Base-by-base conservation (phyloP, 2,329 filamentous ascomycete species). In the Nigrospora oryzae region DNA sequence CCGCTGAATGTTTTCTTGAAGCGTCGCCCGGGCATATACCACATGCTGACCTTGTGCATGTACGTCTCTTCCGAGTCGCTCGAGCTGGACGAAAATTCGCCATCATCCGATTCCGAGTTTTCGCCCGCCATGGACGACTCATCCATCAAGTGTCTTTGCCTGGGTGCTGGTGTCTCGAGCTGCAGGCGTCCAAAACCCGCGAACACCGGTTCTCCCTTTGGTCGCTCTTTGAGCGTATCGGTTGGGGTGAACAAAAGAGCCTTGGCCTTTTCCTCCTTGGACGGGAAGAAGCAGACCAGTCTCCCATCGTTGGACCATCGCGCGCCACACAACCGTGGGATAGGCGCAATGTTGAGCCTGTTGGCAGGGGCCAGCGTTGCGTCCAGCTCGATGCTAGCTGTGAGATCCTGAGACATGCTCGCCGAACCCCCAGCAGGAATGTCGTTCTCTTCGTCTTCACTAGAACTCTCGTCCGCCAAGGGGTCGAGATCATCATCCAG, bases 391-490 rank as follows among this genome's bases (percentile, higher is more conserved):
- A 66, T 68, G 48, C 73, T 78, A 10, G 71, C 69, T 37, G 69
- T 71, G 17, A 83, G 65, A 51, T 83, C 79, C 50, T 81, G 78
- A 7, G 79, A 82, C 74, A 83, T 77, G 44, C 75, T 73, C 12
- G 71, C 74, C 10, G 74, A 77, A 15, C 71, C 73, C 4, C 73
- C 73, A 2, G 71, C 59, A 1, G 71, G 70, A 11, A 76, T 74
- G 19, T 74, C 69, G 38, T 69, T 69, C 17, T 90, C 87, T 51
- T 90, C 86, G 48, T 88, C 84, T 50, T 89, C 84, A 55, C 86
- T 94, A 3, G 89, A 96, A 52, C 87, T 91, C 51, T 93, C 88
- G 46, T 86, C 85, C 30, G 70, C 74, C 33, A 81, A 62, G 3
- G 67, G 77, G 47, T 74, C 76, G 6, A 77, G 56, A 39, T 73